Evolutionary conservation across 2,329 filamentous ascomycete genomes (phyloP).

Genomic region (Penicillium thymicola): DNA sequence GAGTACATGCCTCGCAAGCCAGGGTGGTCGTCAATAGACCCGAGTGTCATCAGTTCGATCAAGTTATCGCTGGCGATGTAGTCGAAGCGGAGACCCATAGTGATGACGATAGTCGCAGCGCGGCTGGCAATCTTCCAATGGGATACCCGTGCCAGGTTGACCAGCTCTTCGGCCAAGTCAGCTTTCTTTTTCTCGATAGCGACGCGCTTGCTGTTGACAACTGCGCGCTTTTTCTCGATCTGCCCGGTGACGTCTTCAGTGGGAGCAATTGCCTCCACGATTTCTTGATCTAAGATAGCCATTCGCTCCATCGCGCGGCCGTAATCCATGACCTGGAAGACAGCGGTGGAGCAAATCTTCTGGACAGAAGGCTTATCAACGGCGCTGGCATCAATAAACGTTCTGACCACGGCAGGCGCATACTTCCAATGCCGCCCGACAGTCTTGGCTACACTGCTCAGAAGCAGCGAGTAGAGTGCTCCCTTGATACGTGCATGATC

Average conservation of each 20-base stretch:
- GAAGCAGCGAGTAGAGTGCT: conserved; percentile 83
- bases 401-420: conserved; percentile 80
- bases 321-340: conserved; percentile 88
- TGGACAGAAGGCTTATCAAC: conserved; percentile 96
- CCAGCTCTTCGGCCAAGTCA: conserved; percentile 74
- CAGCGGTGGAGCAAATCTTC: conserved; percentile 73
- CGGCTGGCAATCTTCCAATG: conserved; percentile 97
- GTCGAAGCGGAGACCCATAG: conserved; percentile 88
- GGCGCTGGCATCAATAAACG: conserved; percentile 84
- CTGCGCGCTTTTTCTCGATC: conserved; percentile 61
- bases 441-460: conserved; percentile 83
- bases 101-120: conserved; percentile 85
- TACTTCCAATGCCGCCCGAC: conserved; percentile 92
- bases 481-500: conserved; percentile 94
- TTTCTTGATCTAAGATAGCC: conserved; percentile 71
- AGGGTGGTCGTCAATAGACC: conserved; percentile 87
- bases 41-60: conserved; percentile 75
- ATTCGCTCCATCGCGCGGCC: conserved; percentile 83
- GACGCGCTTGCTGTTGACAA: conserved; percentile 70
- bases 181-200: conserved; percentile 82
- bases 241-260: conserved; percentile 58
- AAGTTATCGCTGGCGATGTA: conserved; percentile 77
- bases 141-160: conserved; percentile 69
- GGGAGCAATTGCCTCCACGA: conserved; percentile 70
- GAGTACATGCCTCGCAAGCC: conserved; percentile 77